These are phyloP conservation scores for Jatropha curcas DNA, from an alignment of 345 rosid genomes.

Conservation along the genomic window DNA sequence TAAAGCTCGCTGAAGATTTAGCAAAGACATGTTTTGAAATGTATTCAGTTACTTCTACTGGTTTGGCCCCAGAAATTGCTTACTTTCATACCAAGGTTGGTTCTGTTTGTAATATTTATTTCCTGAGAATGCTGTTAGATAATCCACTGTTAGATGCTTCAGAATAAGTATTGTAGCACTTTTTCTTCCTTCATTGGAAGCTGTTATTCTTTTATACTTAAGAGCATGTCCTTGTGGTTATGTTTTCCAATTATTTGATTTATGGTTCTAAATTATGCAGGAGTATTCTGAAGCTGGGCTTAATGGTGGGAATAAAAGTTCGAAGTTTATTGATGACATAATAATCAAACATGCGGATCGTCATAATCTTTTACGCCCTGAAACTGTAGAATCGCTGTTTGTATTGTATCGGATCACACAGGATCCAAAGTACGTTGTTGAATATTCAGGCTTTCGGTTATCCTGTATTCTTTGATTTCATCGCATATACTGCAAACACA, in stretches of 20 bases:
- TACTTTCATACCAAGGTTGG: conserved; percentile 89
- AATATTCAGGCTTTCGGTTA: conserved; percentile 9
- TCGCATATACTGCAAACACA: neutral
- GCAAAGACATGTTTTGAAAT: conserved; percentile 91
- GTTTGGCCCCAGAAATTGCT: conserved; percentile 97
- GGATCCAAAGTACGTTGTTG: conserved; percentile 64
- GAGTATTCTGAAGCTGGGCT: conserved; percentile 75
- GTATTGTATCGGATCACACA: conserved; percentile 80
- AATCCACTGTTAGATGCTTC: conserved; percentile 4
- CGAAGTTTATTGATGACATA: conserved; percentile 71
- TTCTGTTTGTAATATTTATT: conserved; percentile 8
- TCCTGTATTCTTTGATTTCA: conserved; percentile 7
- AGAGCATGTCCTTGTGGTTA: conserved; percentile 14
- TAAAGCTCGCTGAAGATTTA: conserved; percentile 94
- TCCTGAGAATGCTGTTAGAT: conserved; percentile 6
- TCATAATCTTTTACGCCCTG: conserved; percentile 94
- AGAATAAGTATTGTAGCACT: neutral
- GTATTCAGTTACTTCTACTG: conserved; percentile 93
- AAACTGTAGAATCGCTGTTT: conserved; percentile 94
- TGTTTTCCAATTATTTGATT: conserved; percentile 11
- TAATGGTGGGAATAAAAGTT: conserved; percentile 89
- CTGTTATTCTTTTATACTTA: neutral
- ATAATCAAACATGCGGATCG: conserved; percentile 83
- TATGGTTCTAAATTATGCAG: conserved; percentile 45
- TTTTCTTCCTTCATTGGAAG: neutral